Percentiles rank a stretch among this genome's conserved stretches.
Conservation (phyloP, 139 green algal genomes). For the Mychonastes homosphaera region DNA sequence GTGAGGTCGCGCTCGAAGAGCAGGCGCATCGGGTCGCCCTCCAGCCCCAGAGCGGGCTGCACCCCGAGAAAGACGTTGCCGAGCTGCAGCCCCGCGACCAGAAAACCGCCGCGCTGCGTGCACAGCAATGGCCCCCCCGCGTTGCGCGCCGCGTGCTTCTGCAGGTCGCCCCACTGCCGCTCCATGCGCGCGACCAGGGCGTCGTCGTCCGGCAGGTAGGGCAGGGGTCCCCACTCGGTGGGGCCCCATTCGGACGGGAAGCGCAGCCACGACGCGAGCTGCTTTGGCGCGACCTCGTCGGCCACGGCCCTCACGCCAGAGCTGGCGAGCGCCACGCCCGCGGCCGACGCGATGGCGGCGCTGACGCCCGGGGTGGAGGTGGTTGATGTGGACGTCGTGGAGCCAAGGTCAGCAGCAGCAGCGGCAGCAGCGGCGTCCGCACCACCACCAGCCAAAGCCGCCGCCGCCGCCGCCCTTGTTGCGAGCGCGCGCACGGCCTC, state of each 20-base stretch:
- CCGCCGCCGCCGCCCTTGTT: conserved; percentile 19
- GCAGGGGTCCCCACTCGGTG: conserved; percentile 85
- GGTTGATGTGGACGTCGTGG: too few species aligned
- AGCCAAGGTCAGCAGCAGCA: too few species aligned
- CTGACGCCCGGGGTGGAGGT: too few species aligned
- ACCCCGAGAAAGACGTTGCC: conserved; percentile 94
- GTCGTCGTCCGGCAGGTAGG: conserved; percentile 70
- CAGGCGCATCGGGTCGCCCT: conserved; percentile 97
- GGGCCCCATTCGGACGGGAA: conserved; percentile 70
- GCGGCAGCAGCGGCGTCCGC: too few species aligned
- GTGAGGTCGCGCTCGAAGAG: conserved; percentile 96
- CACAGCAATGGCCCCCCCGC: too few species aligned
- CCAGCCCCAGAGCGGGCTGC: conserved; percentile 81
- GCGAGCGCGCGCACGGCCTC: conserved; percentile 15
- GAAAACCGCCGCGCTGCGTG: conserved; percentile 17
- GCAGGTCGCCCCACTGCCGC: conserved; percentile 72
- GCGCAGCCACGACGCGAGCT: conserved; percentile 55
- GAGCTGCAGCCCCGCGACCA: conserved; percentile 63
- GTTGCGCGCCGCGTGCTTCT: conserved; percentile 45
- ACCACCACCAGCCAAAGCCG: too few species aligned
- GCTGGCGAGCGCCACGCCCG: too few species aligned
- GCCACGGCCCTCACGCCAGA: conserved; percentile 11
- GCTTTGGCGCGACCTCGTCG: conserved; percentile 38
- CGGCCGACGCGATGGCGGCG: not conserved
- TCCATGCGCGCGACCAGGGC: conserved; percentile 77